Evolutionary conservation across 2,329 filamentous ascomycete species (phyloP).

Genomic region (Colletotrichum sp.): DNA sequence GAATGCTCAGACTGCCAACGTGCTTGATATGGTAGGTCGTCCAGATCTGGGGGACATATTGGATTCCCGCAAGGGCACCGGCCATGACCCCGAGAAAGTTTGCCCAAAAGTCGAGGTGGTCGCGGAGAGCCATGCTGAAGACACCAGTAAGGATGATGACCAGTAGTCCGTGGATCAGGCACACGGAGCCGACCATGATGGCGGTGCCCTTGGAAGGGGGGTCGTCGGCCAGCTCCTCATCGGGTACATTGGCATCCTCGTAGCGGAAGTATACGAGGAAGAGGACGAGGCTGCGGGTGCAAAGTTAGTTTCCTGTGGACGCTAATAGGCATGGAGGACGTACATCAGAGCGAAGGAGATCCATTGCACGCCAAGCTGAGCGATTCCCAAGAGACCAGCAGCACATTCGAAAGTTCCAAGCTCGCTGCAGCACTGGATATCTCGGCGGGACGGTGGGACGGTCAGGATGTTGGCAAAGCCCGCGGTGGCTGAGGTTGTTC

Average conservation of each 20-base stretch:
- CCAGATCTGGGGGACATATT: slow-evolving; percentile 95
- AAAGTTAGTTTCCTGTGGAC: neutral
- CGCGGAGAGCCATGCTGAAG: slow-evolving; percentile 67
- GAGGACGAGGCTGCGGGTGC: slow-evolving; percentile 73
- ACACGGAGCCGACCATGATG: slow-evolving; percentile 73
- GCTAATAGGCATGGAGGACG: slow-evolving; percentile 34
- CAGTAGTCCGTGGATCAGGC: slow-evolving; percentile 76
- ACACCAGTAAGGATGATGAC: slow-evolving; percentile 72
- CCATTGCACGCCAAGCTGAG: slow-evolving; percentile 92
- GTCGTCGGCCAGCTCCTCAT: slow-evolving; percentile 53
- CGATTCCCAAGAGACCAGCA: slow-evolving; percentile 85
- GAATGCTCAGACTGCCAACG: slow-evolving; percentile 89
- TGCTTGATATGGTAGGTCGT: slow-evolving; percentile 87
- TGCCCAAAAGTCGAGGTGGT: slow-evolving; percentile 77
- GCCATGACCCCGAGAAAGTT: slow-evolving; percentile 83
- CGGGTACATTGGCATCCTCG: slow-evolving; percentile 54
- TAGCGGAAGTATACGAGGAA: slow-evolving; percentile 94
- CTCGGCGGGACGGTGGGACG: slow-evolving; percentile 80
- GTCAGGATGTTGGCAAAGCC: slow-evolving; percentile 93
- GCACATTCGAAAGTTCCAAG: slow-evolving; percentile 83
- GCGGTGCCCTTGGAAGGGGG: slow-evolving; percentile 80
- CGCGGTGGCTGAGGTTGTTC: slow-evolving; percentile 85
- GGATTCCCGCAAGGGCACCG: slow-evolving; percentile 79
- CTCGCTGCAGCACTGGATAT: slow-evolving; percentile 85
- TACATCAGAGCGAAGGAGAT: slow-evolving; percentile 91